phyloP scores from a whole-genome alignment of 805 yeast species.

The Ogataea pignaliae region DNA sequence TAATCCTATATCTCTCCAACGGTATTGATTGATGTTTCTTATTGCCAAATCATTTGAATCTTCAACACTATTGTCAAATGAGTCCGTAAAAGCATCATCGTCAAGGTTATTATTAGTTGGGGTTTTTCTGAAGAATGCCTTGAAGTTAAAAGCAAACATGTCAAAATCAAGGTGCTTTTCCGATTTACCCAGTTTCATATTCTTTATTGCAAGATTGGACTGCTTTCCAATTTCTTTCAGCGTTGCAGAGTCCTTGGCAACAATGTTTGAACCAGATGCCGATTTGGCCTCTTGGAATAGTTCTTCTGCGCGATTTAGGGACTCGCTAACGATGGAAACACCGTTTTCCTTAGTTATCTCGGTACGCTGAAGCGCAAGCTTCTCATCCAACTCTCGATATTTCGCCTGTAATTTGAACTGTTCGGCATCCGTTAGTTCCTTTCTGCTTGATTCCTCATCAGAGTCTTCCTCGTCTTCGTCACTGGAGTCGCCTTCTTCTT shows the following conservation, averaged over 20 bases:
- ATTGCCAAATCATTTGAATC: slow-evolving; percentile 7
- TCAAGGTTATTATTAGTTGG: slow-evolving; percentile 16
- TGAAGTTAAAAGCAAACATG: slow-evolving; percentile 41
- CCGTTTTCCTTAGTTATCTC: slow-evolving; percentile 59
- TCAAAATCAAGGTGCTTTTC: slow-evolving; percentile 46
- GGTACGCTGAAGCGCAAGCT: slow-evolving; percentile 35
- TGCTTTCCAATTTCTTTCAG: slow-evolving; percentile 55
- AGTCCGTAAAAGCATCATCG: slow-evolving; percentile 11
- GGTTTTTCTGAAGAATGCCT: slow-evolving; percentile 27
- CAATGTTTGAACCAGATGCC: slow-evolving; percentile 33
- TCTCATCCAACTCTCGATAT: slow-evolving; percentile 22
- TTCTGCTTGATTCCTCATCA: slow-evolving; percentile 3
- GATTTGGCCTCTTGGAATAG: slow-evolving; percentile 41
- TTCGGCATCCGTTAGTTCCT: slow-evolving; percentile 21
- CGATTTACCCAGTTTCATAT: slow-evolving; percentile 53
- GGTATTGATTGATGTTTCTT: slow-evolving; percentile 31
- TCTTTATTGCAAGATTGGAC: slow-evolving; percentile 60
- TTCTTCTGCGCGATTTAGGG: slow-evolving; percentile 41
- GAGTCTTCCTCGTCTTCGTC: slow-evolving; percentile 12
- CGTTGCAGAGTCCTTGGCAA: slow-evolving; percentile 64
- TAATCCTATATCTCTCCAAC: slow-evolving; percentile 60
- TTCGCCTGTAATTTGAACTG: slow-evolving; percentile 22
- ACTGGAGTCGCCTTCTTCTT: slow-evolving; percentile 7
- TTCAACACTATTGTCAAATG: slow-evolving; percentile 11
- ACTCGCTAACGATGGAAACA: slow-evolving; percentile 39